phyloP scores from a whole-genome alignment of 164 flowering plant species.

The Stephania japonica region DNA sequence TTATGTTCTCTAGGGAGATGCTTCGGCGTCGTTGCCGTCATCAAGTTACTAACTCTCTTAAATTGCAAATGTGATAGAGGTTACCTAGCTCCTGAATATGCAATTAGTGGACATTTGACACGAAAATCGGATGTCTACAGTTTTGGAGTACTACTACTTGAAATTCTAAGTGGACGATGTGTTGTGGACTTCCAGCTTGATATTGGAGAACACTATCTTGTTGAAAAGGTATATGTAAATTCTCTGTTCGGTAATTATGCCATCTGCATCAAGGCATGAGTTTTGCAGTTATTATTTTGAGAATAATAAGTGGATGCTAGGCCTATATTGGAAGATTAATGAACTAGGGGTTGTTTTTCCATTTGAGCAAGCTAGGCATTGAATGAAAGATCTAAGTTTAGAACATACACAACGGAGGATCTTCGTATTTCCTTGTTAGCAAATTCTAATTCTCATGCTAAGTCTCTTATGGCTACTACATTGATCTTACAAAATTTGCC shows the following conservation, averaged over 20 bases:
- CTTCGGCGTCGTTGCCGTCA: neutral
- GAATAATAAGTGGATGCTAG: neutral
- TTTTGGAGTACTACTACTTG: slow-evolving; percentile 55
- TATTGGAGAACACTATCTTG: slow-evolving; percentile 43
- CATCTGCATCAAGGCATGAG: slow-evolving; percentile 53
- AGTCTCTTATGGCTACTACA: too few relatives aligned
- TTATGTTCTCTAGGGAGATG: neutral
- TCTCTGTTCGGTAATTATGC: slow-evolving; percentile 2
- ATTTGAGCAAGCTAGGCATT: neutral
- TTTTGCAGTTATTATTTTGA: neutral
- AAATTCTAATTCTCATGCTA: too few relatives aligned
- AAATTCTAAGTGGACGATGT: slow-evolving; percentile 43
- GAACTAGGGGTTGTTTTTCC: neutral
- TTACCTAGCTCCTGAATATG: slow-evolving; percentile 70
- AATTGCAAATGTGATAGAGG: slow-evolving; percentile 34
- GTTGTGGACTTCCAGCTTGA: slow-evolving; percentile 37
- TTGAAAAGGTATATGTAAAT: slow-evolving; percentile 38
- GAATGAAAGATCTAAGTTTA: neutral
- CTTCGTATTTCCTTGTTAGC: too few relatives aligned
- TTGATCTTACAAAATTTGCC: neutral
- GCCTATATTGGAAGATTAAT: neutral
- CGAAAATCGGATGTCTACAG: slow-evolving; percentile 69
- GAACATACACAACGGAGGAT: too few relatives aligned
- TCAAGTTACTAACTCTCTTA: neutral
- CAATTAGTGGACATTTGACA: slow-evolving; percentile 48